Evolutionary conservation across 306 rosid species (phyloP).

Genomic region (Quercus robur): DNA sequence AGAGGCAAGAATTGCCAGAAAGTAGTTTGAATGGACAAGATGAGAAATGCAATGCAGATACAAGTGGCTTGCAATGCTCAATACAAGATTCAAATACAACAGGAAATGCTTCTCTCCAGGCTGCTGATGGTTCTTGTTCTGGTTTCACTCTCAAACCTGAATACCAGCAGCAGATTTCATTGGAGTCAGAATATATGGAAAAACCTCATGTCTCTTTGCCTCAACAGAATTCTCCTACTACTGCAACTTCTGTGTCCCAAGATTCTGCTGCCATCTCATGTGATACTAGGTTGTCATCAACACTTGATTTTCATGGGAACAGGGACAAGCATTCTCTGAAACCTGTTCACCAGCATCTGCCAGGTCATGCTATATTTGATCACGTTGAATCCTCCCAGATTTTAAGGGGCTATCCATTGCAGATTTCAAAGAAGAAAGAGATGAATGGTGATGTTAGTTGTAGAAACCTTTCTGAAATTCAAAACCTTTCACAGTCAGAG

Average conservation of each 20-base stretch:
- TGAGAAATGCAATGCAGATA: constrained; percentile 32
- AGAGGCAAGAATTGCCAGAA: constrained; percentile 20
- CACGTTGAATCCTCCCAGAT: constrained; percentile 38
- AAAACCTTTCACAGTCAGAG: constrained; percentile 18
- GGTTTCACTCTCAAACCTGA: constrained; percentile 43
- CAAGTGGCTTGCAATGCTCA: constrained; percentile 29
- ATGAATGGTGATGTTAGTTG: constrained; percentile 42
- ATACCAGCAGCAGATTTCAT: constrained; percentile 24
- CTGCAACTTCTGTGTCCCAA: constrained; percentile 36
- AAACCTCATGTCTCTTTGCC: constrained; percentile 32
- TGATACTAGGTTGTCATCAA: constrained; percentile 49
- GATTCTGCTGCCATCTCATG: constrained; percentile 29
- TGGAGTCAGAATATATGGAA: constrained; percentile 30
- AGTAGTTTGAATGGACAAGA: constrained; percentile 23
- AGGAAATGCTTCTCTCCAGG: constrained; percentile 38
- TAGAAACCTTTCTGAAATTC: constrained; percentile 32
- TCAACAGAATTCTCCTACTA: constrained; percentile 24
- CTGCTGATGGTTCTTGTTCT: constrained; percentile 46
- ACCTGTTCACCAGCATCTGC: constrained; percentile 28
- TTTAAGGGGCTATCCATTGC: constrained; percentile 53
- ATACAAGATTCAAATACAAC: constrained; percentile 40
- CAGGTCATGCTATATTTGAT: constrained; percentile 20
- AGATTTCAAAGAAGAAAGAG: constrained; percentile 38
- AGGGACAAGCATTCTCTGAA: constrained; percentile 26
- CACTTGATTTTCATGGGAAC: constrained; percentile 39